These are phyloP conservation scores for Thalassia testudinum DNA, from an alignment of 116 monocot species.

Conservation along the genomic window DNA sequence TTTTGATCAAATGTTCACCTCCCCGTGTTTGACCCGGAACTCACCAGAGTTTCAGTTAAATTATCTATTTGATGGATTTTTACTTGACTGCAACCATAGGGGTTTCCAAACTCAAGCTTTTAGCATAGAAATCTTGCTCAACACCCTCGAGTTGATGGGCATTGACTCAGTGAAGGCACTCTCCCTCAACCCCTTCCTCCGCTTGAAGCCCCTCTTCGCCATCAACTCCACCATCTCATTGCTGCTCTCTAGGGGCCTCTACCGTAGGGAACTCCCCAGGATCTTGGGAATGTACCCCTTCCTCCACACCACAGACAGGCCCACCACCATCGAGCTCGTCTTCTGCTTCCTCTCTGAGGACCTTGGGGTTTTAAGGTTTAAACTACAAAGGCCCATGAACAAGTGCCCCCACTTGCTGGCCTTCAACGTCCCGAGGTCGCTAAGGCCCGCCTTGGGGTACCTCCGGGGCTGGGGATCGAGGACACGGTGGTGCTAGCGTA, in stretches of 20 bases:
- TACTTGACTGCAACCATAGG: too few species aligned
- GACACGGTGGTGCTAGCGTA: too few species aligned
- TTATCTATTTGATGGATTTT: too few species aligned
- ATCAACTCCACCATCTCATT: conserved; percentile 50
- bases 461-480: too few species aligned
- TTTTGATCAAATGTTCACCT: too few species aligned
- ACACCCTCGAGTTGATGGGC: conserved; percentile 74
- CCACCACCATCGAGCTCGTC: conserved; percentile 30
- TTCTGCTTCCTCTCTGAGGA: conserved; percentile 61
- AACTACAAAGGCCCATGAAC: conserved; percentile 21
- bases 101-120: too few species aligned
- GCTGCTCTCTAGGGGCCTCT: conserved; percentile 61
- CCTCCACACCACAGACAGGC: conserved; percentile 47
- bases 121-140: too few species aligned
- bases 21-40: too few species aligned
- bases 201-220: conserved; percentile 33
- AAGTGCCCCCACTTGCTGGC: too few species aligned
- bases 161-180: conserved; percentile 51
- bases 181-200: conserved; percentile 40
- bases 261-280: conserved; percentile 50
- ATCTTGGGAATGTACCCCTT: conserved; percentile 67
- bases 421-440: too few species aligned
- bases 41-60: too few species aligned
- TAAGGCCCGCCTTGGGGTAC: too few species aligned
- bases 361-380: conserved; percentile 19